Evolutionary conservation across 345 rosid genomes (phyloP).

Genomic region (Dipteronia dyeriana): DNA sequence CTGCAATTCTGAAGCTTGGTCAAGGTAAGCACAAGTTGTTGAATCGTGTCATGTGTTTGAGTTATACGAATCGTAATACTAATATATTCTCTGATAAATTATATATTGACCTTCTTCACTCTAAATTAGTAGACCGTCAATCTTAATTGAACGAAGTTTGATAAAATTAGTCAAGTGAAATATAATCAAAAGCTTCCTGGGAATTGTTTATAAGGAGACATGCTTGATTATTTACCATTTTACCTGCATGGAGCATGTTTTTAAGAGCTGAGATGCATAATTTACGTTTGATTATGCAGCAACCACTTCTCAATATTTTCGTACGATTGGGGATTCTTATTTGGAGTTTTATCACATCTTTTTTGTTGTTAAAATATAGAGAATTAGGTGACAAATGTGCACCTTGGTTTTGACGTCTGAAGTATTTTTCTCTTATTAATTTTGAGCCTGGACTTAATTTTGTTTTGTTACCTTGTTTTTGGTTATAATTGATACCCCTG

Average conservation of each 20-base stretch:
- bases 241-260: background rate
- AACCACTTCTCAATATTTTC: background rate
- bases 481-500: background rate
- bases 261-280: background rate
- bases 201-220: background rate
- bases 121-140: background rate
- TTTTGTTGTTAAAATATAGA: background rate
- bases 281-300: background rate
- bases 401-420: background rate
- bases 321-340: background rate
- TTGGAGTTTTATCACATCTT: background rate
- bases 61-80: background rate
- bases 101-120: background rate
- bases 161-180: background rate
- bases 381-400: background rate
- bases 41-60: background rate
- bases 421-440: background rate
- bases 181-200: background rate
- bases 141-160: background rate
- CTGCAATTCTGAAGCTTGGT: conserved; percentile 95
- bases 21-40: conserved; percentile 60
- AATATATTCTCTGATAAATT: background rate
- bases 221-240: background rate
- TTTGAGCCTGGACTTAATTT: background rate
- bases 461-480: background rate